Conservation (phyloP, 257 asterid species). For the Solanum bukasovii region DNA sequence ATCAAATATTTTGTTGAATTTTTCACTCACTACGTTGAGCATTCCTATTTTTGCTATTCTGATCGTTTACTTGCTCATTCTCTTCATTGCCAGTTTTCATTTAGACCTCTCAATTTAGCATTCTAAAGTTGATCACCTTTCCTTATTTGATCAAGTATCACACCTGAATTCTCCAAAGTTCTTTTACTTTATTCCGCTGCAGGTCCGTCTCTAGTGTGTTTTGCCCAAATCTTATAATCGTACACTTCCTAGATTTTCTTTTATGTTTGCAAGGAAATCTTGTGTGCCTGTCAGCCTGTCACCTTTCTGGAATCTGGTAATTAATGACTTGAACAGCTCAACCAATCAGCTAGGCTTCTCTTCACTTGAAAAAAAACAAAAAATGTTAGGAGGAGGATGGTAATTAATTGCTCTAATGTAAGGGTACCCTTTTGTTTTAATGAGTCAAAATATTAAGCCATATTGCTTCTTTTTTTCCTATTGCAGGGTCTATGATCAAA, state of each 20-base stretch:
- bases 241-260: neutral
- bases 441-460: neutral
- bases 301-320: neutral
- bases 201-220: neutral
- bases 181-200: neutral
- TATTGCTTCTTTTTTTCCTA: neutral
- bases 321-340: neutral
- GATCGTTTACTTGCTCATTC: neutral
- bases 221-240: neutral
- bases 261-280: neutral
- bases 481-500: slow-evolving; percentile 89
- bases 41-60: neutral
- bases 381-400: neutral
- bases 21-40: neutral
- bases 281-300: neutral
- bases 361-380: neutral
- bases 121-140: neutral
- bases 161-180: neutral
- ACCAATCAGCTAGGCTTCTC: neutral
- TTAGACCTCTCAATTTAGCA: neutral
- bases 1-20: neutral
- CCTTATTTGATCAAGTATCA: neutral
- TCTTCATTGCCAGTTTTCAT: neutral
- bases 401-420: neutral
- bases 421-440: neutral